A percentile compares a stretch with the other conserved stretches of the same genome.
Conservation (phyloP, 345 rosid genomes). For the Hibiscus syriacus region DNA sequence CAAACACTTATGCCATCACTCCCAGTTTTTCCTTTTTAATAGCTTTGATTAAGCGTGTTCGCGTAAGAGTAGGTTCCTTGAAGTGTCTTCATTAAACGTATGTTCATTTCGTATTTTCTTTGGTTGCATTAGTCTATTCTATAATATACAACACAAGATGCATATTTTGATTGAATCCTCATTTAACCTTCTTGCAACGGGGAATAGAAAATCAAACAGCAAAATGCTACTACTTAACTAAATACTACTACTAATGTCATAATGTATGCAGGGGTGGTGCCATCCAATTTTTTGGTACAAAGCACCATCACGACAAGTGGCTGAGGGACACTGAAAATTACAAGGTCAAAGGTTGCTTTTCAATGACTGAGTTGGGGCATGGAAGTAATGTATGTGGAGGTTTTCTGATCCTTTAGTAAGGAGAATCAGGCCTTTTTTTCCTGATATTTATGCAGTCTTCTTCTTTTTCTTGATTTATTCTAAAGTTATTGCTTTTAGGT, state of each 20-base stretch:
- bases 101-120: no score
- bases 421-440: background rate
- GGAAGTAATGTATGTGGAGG: slow-evolving; percentile 82
- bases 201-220: no score
- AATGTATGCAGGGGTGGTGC: slow-evolving; percentile 70
- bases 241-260: background rate
- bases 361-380: slow-evolving; percentile 96
- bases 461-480: background rate
- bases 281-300: slow-evolving; percentile 71
- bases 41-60: no score
- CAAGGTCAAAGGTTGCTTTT: slow-evolving; percentile 77
- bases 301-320: slow-evolving; percentile 90
- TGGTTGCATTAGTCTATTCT: no score
- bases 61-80: no score
- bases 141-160: no score
- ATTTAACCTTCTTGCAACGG: no score
- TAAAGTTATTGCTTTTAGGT: slow-evolving; percentile 38
- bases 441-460: background rate
- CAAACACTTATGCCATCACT: no score
- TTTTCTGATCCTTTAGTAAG: slow-evolving; percentile 4
- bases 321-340: slow-evolving; percentile 61
- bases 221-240: background rate
- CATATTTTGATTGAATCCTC: no score
- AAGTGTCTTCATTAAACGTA: no score
- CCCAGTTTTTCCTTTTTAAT: no score